Base-by-base conservation (phyloP, 2,329 filamentous ascomycete species). In the Biscogniauxia sp. region DNA sequence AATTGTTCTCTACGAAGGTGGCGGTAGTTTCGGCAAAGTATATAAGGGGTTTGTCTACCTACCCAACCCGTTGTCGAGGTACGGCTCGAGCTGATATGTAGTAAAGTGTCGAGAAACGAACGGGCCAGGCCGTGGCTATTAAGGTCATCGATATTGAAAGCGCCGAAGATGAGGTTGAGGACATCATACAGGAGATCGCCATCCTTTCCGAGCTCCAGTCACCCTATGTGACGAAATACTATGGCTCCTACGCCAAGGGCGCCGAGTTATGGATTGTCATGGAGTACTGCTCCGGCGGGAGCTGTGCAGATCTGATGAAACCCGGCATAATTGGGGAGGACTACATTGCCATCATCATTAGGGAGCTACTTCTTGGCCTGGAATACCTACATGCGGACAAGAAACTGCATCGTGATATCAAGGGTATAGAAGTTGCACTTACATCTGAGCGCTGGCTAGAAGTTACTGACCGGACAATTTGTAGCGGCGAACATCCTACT, bases 81-180 rank as follows among this genome's bases (percentile, higher is more conserved):
- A 23, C 53, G 13, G 26, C 55, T 62, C 60, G 59, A 57, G 56
- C 61, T 67, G 62, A 71, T 56, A 15, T 28, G 51, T 26, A 41
- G 23, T 6, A 45, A 68, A 95, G 91, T 61, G 92, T 98, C 67
- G 94, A 98, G 79, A 96, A 95, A 73, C 88, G 92, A 56, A 96
- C 90, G 19, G 95, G 95, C 45, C 90, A 96, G 72, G 89, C 94
- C 13, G 95, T 99, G 55, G 95, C 95, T 26, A 99, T 99, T 81
- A 99, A 99, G 78, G 84, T 99, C 71, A 98, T 99, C 75, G 95
- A 99, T 72, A 95, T 99, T 67, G 95, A 99, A 78, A 97, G 95
- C 79, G 95, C 95, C 72, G 95, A 99, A 78, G 95, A 99, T 76
- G 95, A 99, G 79, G 94, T 99, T 69, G 95, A 98, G 80, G 95